Percentiles rank a stretch among this genome's conserved stretches.
phyloP scores from a whole-genome alignment of 2,329 filamentous ascomycete species.

The Phialocephala sp. region DNA sequence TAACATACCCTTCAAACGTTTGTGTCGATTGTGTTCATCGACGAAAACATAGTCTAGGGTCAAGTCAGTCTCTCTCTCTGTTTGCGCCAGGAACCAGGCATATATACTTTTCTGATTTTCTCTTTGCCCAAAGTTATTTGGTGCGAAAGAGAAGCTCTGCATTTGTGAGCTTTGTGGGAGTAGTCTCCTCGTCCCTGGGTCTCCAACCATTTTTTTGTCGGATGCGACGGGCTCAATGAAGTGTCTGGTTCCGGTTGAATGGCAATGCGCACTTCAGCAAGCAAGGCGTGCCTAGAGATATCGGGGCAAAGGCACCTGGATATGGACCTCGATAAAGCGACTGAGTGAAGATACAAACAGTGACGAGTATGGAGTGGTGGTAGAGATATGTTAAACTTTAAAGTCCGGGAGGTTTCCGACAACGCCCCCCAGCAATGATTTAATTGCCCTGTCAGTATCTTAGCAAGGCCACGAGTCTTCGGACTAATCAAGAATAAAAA shows the following conservation, averaged over 20 bases:
- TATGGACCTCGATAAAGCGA: conserved; percentile 21
- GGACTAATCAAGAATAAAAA: conserved; percentile 31
- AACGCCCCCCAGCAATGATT: conserved; percentile 26
- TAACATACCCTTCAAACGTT: conserved; percentile 85
- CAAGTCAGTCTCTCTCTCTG: conserved; percentile 41
- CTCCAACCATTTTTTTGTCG: conserved; percentile 61
- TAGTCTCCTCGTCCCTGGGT: conserved; percentile 65
- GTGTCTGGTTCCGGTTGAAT: background rate
- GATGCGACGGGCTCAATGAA: conserved; percentile 15
- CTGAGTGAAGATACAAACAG: conserved; percentile 22
- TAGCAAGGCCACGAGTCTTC: conserved; percentile 37
- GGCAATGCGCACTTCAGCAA: conserved; percentile 6
- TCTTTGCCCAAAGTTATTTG: conserved; percentile 65
- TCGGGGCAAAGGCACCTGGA: conserved; percentile 14
- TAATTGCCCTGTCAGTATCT: conserved; percentile 34
- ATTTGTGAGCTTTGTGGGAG: conserved; percentile 72
- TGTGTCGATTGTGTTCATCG: conserved; percentile 97
- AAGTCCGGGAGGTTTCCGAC: conserved; percentile 33
- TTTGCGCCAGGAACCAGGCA: conserved; percentile 1
- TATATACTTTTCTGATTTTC: conserved; percentile 84
- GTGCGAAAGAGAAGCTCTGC: conserved; percentile 78
- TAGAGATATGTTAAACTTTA: conserved; percentile 33
- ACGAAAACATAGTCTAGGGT: conserved; percentile 94
- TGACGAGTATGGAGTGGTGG: conserved; percentile 28
- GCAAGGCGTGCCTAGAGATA: background rate